Conservation (phyloP, 352 stramenopile genomes). For the Phytophthora idaei region DNA sequence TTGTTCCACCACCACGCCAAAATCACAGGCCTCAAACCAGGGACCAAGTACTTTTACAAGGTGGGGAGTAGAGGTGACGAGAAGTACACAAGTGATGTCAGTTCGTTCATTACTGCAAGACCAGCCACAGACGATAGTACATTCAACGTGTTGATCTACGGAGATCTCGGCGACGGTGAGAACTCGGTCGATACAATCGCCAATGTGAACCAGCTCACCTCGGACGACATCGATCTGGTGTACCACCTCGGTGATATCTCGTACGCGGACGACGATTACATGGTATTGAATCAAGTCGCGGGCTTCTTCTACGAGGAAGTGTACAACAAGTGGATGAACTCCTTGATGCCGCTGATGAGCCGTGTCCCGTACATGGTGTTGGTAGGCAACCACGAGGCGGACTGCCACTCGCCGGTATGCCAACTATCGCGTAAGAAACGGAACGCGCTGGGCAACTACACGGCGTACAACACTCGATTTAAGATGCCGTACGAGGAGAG, state of each 20-base stretch:
- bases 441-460: not conserved
- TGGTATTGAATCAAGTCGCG: not conserved
- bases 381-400: not conserved
- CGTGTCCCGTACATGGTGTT: slow-evolving; percentile 5
- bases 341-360: slow-evolving; percentile 2
- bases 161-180: not conserved
- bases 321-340: slow-evolving; percentile 5
- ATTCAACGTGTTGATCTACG: not conserved
- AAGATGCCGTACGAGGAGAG: slow-evolving; percentile 3
- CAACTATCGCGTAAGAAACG: slow-evolving; percentile 1
- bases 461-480: not conserved
- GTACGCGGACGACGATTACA: not conserved
- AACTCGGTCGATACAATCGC: not conserved
- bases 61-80: not conserved
- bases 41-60: not conserved
- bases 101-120: not conserved
- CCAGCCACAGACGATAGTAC: not conserved
- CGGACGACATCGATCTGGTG: slow-evolving; percentile 1
- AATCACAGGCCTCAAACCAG: not conserved
- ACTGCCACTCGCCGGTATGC: not conserved
- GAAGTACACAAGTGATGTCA: not conserved
- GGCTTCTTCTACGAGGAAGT: slow-evolving; percentile 4
- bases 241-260: slow-evolving; percentile 1
- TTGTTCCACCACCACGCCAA: not conserved
- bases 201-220: not conserved